Evolutionary conservation across 1,139 yeast genomes (phyloP).

Genomic region (Zygoascus meyerae): DNA sequence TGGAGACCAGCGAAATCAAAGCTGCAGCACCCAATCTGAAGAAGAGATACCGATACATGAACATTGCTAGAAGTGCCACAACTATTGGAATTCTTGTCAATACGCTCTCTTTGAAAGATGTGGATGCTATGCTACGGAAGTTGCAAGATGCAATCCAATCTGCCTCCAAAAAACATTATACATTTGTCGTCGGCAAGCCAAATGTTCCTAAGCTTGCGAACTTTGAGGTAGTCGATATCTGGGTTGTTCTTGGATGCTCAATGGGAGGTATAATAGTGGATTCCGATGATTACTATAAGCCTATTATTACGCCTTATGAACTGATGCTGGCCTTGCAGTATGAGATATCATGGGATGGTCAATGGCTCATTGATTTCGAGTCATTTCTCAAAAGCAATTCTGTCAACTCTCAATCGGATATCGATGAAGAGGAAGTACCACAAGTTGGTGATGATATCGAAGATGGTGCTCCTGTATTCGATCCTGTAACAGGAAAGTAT

Average conservation of each 20-base stretch:
- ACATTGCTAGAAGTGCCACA: slow-evolving; percentile 82
- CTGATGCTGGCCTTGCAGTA: slow-evolving; percentile 69
- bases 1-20: slow-evolving; percentile 22
- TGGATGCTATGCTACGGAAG: slow-evolving; percentile 55
- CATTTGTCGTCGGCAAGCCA: slow-evolving; percentile 97
- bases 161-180: slow-evolving; percentile 86
- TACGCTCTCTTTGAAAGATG: slow-evolving; percentile 72
- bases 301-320: slow-evolving; percentile 92
- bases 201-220: slow-evolving; percentile 95
- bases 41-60: slow-evolving; percentile 81
- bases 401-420: slow-evolving; percentile 24
- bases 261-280: slow-evolving; percentile 88
- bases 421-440: slow-evolving; percentile 14
- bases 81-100: slow-evolving; percentile 89
- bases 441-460: neutral
- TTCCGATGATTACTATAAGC: slow-evolving; percentile 75
- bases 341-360: slow-evolving; percentile 82
- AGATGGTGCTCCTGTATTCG: slow-evolving; percentile 68
- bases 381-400: slow-evolving; percentile 39
- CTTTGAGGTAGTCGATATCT: slow-evolving; percentile 82
- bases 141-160: slow-evolving; percentile 55
- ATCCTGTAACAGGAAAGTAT: slow-evolving; percentile 79
- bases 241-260: slow-evolving; percentile 95
- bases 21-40: slow-evolving; percentile 68
- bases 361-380: slow-evolving; percentile 82